A percentile compares a stretch with the other conserved stretches of the same genome.
phyloP scores from a whole-genome alignment of 2,329 filamentous ascomycete genomes.

The Penicillium sp. region DNA sequence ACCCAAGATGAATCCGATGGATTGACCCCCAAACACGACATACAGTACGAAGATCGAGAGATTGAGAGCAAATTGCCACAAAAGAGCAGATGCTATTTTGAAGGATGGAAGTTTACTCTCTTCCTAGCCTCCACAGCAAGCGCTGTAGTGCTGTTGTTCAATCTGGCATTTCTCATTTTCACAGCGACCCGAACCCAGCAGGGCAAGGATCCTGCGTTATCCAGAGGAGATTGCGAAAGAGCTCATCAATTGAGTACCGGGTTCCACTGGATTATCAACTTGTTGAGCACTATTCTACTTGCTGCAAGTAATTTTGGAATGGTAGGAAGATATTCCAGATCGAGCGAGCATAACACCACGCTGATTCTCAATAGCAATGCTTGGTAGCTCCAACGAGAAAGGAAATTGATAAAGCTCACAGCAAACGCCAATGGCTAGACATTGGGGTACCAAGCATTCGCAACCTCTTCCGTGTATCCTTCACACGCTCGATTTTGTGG shows the following conservation, averaged over 20 bases:
- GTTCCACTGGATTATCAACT: neutral
- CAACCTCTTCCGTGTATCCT: neutral
- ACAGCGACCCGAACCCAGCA: neutral
- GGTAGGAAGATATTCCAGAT: neutral
- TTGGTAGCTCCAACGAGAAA: neutral
- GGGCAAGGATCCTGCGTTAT: neutral
- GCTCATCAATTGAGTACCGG: neutral
- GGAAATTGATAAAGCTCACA: neutral
- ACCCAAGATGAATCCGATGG: no score
- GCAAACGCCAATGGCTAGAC: neutral
- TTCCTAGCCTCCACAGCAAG: neutral
- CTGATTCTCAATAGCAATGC: neutral
- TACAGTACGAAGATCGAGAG: no score
- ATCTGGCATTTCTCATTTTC: neutral
- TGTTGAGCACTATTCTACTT: neutral
- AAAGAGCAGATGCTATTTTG: no score
- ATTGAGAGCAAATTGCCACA: no score
- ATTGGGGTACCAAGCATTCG: neutral
- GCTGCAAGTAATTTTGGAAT: neutral
- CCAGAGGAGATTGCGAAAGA: neutral
- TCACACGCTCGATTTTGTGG: neutral
- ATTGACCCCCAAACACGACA: no score
- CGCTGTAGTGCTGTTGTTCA: neutral
- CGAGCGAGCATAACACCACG: no score
- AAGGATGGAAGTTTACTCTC: neutral